Evolutionary conservation across 2,329 filamentous ascomycete species (phyloP).

Genomic region (Ilyonectria destructans): DNA sequence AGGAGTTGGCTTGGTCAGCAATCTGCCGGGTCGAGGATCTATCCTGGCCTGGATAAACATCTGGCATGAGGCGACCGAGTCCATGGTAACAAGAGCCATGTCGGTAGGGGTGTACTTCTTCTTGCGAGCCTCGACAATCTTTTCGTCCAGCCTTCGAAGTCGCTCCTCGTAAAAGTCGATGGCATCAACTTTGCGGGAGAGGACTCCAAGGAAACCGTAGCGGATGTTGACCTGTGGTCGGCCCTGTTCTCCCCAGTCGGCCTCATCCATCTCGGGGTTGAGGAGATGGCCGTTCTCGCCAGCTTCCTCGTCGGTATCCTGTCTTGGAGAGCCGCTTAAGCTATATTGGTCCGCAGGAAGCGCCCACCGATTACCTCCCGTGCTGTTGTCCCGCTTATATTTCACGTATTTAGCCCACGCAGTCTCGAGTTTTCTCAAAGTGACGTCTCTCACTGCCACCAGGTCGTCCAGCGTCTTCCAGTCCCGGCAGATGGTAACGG

Average conservation of each 20-base stretch:
- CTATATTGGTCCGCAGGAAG: slow-evolving; percentile 35
- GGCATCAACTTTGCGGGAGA: slow-evolving; percentile 84
- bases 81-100: slow-evolving; percentile 97
- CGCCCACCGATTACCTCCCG: slow-evolving; percentile 13
- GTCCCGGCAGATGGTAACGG: slow-evolving; percentile 87
- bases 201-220: slow-evolving; percentile 83
- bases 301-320: slow-evolving; percentile 60
- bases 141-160: slow-evolving; percentile 83
- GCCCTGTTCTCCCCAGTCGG: slow-evolving; percentile 59
- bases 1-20: slow-evolving; percentile 89
- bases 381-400: slow-evolving; percentile 43
- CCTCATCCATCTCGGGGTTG: slow-evolving; percentile 57
- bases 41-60: slow-evolving; percentile 97
- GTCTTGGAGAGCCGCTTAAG: slow-evolving; percentile 48
- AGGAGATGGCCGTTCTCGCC: slow-evolving; percentile 76
- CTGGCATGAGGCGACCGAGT: slow-evolving; percentile 91
- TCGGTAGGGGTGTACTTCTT: slow-evolving; percentile 85
- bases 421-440: slow-evolving; percentile 84
- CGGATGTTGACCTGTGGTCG: slow-evolving; percentile 82
- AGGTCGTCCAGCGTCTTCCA: slow-evolving; percentile 88
- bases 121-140: slow-evolving; percentile 79
- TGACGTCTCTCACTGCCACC: slow-evolving; percentile 76
- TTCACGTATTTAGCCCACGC: slow-evolving; percentile 81
- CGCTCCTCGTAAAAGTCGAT: slow-evolving; percentile 96
- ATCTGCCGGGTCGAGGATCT: slow-evolving; percentile 88